A percentile compares a stretch with the other conserved stretches of the same genome.
Evolutionary conservation across 441 rosid species (phyloP).

Genomic region (Bruguiera hainesii): DNA sequence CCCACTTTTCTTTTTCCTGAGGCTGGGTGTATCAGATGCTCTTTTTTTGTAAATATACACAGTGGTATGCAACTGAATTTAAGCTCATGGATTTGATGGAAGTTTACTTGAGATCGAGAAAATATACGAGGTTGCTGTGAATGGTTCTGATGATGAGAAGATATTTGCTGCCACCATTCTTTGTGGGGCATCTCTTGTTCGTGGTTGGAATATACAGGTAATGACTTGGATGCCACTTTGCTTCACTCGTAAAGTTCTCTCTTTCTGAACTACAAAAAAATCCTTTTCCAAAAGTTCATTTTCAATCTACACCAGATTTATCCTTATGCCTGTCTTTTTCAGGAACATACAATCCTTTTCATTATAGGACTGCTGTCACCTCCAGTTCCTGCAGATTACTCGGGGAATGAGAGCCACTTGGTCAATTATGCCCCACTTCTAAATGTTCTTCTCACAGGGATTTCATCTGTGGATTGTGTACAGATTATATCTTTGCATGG

Average conservation of each 20-base stretch:
- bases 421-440: constrained; percentile 75
- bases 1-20: constrained; percentile 42
- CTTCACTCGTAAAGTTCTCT: not conserved
- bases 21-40: constrained; percentile 48
- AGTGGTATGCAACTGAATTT: constrained; percentile 59
- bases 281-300: not conserved
- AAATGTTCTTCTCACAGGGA: constrained; percentile 83
- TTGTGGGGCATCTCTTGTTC: constrained; percentile 93
- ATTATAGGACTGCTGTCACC: constrained; percentile 77
- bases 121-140: constrained; percentile 84
- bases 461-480: constrained; percentile 82
- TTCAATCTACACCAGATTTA: constrained; percentile 14
- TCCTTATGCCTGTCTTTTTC: constrained; percentile 33
- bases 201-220: constrained; percentile 99
- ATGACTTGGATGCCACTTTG: constrained; percentile 15
- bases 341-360: constrained; percentile 85
- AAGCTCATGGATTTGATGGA: constrained; percentile 88
- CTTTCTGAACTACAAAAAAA: not conserved
- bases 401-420: constrained; percentile 76
- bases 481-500: constrained; percentile 92
- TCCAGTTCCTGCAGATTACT: constrained; percentile 63
- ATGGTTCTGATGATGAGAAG: constrained; percentile 91
- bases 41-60: constrained; percentile 40
- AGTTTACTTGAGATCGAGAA: constrained; percentile 98
- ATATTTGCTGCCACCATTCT: constrained; percentile 87